Base-by-base conservation (phyloP, 2,329 filamentous ascomycete genomes). In the Aspergillus terreus region DNA sequence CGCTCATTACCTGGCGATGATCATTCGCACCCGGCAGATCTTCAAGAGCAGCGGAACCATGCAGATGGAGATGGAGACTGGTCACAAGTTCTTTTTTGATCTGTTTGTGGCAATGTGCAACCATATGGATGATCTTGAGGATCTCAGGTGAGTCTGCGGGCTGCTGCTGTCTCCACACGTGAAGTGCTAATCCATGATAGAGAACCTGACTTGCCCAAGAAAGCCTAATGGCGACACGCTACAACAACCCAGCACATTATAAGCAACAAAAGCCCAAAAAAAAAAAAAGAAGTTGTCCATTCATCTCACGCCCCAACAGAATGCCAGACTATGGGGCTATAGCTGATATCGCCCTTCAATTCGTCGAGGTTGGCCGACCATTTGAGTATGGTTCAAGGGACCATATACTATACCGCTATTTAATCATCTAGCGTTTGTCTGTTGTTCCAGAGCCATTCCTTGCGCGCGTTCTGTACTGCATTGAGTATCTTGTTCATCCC, bases 31-130 rank as follows among this genome's bases (percentile, higher is more conserved):
- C 82, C 90, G 92, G 74, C 91, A 91, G 80, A 96, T 90, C 68
- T 96, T 97, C 76, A 96, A 96, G 86, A 86, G 88, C 76, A 96
- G 91, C 79, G 92, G 92, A 76, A 96, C 92, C 75, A 95, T 96
- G 91, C 92, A 96, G 82, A 87, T 88, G 78, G 92, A 96, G 80
- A 96, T 97, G 92, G 90, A 96, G 80, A 85, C 85, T 74, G 91
- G 92, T 72, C 91, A 84, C 76, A 92, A 92, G 81, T 82, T 96
- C 77, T 96, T 94, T 82, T 97, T 97, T 78, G 92, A 96, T 81
- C 80, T 97, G 75, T 97, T 96, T 74, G 92, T 96, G 71, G 92
- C 92, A 67, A 89, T 96, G 87, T 95, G 90, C 81, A 96, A 96
- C 78, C 92, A 96, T 79, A 87, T 96, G 69, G 92, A 96, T 82